These are phyloP conservation scores for Melanopsichium pennsylvanicum DNA, from an alignment of 1,284 basidiomycete genomes.

Conservation along the genomic window DNA sequence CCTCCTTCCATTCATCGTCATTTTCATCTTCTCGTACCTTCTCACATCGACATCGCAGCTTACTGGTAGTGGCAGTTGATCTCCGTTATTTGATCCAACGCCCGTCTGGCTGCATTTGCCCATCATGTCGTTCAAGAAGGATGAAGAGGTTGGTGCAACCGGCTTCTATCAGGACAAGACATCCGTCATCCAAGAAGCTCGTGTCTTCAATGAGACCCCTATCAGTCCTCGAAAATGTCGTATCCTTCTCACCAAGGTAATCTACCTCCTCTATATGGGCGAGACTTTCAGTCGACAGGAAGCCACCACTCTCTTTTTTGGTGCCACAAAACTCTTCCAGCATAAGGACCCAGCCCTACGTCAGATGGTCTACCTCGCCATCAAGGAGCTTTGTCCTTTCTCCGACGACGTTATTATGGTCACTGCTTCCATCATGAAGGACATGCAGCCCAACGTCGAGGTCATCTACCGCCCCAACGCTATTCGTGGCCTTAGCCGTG, in stretches of 20 bases:
- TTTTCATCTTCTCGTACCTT: background rate
- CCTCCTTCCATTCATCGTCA: background rate
- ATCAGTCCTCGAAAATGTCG: conserved; percentile 88
- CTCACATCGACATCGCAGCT: conserved; percentile 5
- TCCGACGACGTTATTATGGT: conserved; percentile 99
- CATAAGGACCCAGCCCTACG: conserved; percentile 96
- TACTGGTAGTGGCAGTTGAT: conserved; percentile 10
- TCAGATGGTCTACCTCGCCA: conserved; percentile 97
- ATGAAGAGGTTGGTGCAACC: conserved; percentile 59
- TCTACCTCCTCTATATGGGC: conserved; percentile 94
- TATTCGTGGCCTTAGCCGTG: conserved; percentile 92
- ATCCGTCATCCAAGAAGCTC: conserved; percentile 80
- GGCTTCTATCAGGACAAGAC: conserved; percentile 66
- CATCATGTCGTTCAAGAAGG: conserved; percentile 66
- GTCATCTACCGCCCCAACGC: conserved; percentile 98
- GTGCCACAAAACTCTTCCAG: conserved; percentile 98
- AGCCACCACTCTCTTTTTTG: conserved; percentile 97
- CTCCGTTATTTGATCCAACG: conserved; percentile 2
- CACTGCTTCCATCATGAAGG: conserved; percentile 99
- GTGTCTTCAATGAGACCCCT: conserved; percentile 98
- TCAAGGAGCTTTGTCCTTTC: conserved; percentile 95
- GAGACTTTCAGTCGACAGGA: conserved; percentile 95
- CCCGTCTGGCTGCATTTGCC: conserved; percentile 13
- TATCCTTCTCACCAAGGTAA: conserved; percentile 92
- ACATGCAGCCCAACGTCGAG: conserved; percentile 99